A percentile compares a stretch with the other conserved stretches of the same genome.
phyloP scores from a whole-genome alignment of 1,284 basidiomycete species.

The Psilocybe mexicana region DNA sequence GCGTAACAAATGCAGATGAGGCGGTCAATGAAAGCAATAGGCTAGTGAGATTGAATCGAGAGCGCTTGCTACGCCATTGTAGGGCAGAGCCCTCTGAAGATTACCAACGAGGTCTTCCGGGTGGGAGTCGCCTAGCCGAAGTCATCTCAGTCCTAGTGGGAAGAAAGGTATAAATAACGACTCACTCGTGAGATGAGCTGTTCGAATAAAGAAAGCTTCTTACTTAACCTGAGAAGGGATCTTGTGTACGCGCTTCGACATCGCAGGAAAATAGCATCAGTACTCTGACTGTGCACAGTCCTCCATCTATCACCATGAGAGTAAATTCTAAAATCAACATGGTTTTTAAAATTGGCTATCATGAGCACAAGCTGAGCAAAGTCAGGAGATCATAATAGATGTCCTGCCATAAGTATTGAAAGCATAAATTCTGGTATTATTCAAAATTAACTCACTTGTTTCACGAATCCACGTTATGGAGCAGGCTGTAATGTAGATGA shows the following conservation, averaged over 20 bases:
- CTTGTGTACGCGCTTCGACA: neutral
- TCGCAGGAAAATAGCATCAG: neutral
- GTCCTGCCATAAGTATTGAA: too few species aligned
- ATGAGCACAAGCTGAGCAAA: neutral
- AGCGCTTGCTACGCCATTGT: too few species aligned
- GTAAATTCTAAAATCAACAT: neutral
- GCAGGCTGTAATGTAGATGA: too few species aligned
- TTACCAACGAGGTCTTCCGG: neutral
- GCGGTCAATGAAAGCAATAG: too few species aligned
- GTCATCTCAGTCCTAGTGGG: conserved; percentile 3
- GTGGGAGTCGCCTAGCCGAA: neutral
- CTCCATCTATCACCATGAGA: neutral
- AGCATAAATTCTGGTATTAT: too few species aligned
- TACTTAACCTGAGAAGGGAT: conserved; percentile 10
- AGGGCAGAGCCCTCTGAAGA: neutral
- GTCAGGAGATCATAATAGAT: too few species aligned
- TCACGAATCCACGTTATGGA: too few species aligned
- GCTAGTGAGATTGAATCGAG: too few species aligned
- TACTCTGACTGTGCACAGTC: neutral
- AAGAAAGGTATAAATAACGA: conserved; percentile 8
- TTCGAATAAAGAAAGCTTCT: conserved; percentile 8
- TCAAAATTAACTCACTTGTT: too few species aligned
- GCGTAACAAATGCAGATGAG: too few species aligned
- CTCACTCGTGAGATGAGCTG: conserved; percentile 7
- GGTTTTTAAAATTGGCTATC: neutral